Conservation (phyloP, 192 early-diverging fungal species). For the Chytriomyces confervae region DNA sequence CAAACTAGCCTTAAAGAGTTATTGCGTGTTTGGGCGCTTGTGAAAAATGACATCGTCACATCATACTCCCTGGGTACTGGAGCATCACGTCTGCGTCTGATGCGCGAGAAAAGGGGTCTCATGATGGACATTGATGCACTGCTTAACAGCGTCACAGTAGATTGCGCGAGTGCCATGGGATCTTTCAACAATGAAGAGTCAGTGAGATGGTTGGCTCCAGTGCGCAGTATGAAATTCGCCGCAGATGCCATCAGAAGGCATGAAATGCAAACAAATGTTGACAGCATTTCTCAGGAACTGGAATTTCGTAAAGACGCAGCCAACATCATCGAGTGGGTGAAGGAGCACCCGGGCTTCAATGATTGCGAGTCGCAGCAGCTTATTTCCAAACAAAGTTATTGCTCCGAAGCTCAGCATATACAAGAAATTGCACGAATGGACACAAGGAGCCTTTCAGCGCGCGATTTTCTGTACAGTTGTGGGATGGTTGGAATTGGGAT, state of each 20-base stretch:
- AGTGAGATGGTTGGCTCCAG: conserved; percentile 1
- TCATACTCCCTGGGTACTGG: background rate
- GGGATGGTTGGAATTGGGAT: conserved; percentile 8
- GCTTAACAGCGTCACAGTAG: background rate
- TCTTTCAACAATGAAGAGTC: background rate
- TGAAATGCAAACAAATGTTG: background rate
- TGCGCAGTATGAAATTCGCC: conserved; percentile 4
- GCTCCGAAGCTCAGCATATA: background rate
- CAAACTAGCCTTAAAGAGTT: background rate
- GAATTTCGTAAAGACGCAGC: background rate
- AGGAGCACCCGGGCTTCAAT: no score
- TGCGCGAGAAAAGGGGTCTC: background rate
- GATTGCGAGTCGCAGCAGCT: no score
- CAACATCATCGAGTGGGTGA: conserved; percentile 1
- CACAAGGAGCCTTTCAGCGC: background rate
- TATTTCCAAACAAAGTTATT: background rate
- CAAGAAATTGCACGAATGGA: background rate
- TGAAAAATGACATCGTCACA: background rate
- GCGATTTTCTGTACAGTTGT: conserved; percentile 7
- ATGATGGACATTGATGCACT: conserved; percentile 20
- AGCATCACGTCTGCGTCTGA: background rate
- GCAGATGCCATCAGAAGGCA: background rate
- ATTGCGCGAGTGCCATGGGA: background rate
- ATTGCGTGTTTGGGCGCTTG: background rate
- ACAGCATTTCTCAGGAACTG: background rate